Conservation (phyloP, 2,329 filamentous ascomycete genomes). For the Talaromyces sp. region DNA sequence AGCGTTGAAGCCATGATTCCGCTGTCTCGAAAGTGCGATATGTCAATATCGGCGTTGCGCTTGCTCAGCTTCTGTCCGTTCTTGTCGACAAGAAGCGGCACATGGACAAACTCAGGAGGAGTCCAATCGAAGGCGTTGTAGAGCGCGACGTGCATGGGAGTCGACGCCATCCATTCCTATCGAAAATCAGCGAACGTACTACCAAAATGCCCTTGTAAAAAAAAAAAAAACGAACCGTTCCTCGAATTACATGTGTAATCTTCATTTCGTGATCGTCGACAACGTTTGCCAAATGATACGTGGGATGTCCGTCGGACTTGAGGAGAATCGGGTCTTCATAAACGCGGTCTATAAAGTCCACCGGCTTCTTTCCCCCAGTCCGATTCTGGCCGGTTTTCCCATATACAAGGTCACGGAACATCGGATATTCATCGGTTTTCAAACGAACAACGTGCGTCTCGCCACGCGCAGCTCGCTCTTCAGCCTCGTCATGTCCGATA, state of each 20-base stretch:
- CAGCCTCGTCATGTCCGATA: slow-evolving; percentile 62
- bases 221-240: slow-evolving; percentile 53
- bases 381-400: slow-evolving; percentile 53
- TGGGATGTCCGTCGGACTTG: slow-evolving; percentile 87
- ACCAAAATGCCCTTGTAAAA: not conserved
- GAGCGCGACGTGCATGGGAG: slow-evolving; percentile 69
- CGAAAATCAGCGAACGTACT: slow-evolving; percentile 4
- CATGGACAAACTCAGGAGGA: slow-evolving; percentile 71
- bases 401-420: slow-evolving; percentile 75
- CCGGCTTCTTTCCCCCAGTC: slow-evolving; percentile 31
- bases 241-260: slow-evolving; percentile 91
- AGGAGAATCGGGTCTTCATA: slow-evolving; percentile 83
- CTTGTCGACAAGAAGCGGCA: slow-evolving; percentile 66
- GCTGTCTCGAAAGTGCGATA: slow-evolving; percentile 51
- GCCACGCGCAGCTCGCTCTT: slow-evolving; percentile 61
- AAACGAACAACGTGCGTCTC: slow-evolving; percentile 75
- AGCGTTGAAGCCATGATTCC: slow-evolving; percentile 60
- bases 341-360: slow-evolving; percentile 41
- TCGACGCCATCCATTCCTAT: slow-evolving; percentile 92
- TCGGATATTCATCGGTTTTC: slow-evolving; percentile 58
- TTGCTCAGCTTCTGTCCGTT: slow-evolving; percentile 81
- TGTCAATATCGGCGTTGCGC: slow-evolving; percentile 63
- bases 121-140: slow-evolving; percentile 74
- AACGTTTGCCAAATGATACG: slow-evolving; percentile 96
- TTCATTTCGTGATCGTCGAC: slow-evolving; percentile 94